Percentiles rank a stretch among this genome's conserved stretches.
These are phyloP conservation scores for Fusarium abutilonis DNA, from an alignment of 2,329 filamentous ascomycete genomes.

Conservation along the genomic window DNA sequence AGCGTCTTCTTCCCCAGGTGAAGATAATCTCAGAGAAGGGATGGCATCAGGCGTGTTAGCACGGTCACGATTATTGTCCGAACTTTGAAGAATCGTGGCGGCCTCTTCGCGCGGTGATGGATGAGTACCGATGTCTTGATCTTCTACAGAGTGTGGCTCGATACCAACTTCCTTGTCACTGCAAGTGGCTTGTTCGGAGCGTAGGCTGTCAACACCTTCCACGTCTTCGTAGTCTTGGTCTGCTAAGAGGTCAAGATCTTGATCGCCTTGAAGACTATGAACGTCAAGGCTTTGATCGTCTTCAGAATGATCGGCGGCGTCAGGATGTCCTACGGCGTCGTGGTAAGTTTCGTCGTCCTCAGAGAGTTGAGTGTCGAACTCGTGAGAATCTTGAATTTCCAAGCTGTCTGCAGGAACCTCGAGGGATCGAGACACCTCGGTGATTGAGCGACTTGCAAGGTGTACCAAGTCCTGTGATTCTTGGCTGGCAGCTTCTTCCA, in stretches of 20 bases:
- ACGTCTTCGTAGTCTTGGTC: no score
- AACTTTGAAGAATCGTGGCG: not conserved
- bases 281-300: not conserved
- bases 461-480: constrained; percentile 3
- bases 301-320: not conserved
- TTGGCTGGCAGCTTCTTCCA: not conserved
- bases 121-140: not conserved
- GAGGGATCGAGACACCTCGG: not conserved
- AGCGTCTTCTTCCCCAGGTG: not conserved
- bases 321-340: not conserved
- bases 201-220: not conserved
- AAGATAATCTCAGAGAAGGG: not conserved
- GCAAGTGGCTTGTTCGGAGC: not conserved
- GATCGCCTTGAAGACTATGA: not conserved
- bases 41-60: not conserved
- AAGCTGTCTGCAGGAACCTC: not conserved
- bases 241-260: not conserved
- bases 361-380: not conserved
- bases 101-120: not conserved
- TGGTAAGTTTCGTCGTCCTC: not conserved
- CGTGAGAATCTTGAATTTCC: not conserved
- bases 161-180: not conserved
- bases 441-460: not conserved
- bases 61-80: not conserved
- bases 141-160: not conserved